phyloP scores from a whole-genome alignment of 495 filamentous ascomycete genomes.

The Neurospora sublineolata region DNA sequence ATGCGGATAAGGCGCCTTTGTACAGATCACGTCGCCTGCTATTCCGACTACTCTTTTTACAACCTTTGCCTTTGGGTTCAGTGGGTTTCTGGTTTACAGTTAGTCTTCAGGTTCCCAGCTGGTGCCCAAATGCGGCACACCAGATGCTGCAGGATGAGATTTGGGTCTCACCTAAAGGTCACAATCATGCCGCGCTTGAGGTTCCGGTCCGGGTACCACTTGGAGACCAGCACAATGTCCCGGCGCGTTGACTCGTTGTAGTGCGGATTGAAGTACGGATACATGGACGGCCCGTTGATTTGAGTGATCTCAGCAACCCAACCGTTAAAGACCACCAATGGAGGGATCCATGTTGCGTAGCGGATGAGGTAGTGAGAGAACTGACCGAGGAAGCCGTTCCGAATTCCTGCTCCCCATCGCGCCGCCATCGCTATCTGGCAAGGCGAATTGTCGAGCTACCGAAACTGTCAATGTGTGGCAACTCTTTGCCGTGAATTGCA shows the following conservation, averaged over 20 bases:
- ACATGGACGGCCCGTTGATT: conserved; percentile 65
- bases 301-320: conserved; percentile 50
- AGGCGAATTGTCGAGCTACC: neutral
- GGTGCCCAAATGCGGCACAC: neutral
- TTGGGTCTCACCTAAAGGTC: conserved; percentile 34
- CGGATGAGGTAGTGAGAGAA: conserved; percentile 37
- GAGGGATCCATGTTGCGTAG: conserved; percentile 50
- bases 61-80: conserved; percentile 43
- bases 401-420: conserved; percentile 22
- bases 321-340: conserved; percentile 51
- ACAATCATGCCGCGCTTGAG: conserved; percentile 44
- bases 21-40: conserved; percentile 55
- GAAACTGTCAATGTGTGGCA: neutral
- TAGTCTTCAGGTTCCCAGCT: conserved; percentile 2
- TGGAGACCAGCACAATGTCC: conserved; percentile 42
- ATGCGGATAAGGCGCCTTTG: conserved; percentile 49
- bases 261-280: conserved; percentile 59
- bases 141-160: neutral
- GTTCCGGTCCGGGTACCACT: conserved; percentile 32
- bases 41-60: conserved; percentile 63
- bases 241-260: conserved; percentile 43
- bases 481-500: neutral
- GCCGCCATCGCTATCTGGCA: conserved; percentile 5
- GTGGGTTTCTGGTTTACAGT: conserved; percentile 44
- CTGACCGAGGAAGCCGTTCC: conserved; percentile 20